These are phyloP conservation scores for Teratosphaeriaceae sp. DNA, from an alignment of 2,329 filamentous ascomycete species.

Conservation along the genomic window DNA sequence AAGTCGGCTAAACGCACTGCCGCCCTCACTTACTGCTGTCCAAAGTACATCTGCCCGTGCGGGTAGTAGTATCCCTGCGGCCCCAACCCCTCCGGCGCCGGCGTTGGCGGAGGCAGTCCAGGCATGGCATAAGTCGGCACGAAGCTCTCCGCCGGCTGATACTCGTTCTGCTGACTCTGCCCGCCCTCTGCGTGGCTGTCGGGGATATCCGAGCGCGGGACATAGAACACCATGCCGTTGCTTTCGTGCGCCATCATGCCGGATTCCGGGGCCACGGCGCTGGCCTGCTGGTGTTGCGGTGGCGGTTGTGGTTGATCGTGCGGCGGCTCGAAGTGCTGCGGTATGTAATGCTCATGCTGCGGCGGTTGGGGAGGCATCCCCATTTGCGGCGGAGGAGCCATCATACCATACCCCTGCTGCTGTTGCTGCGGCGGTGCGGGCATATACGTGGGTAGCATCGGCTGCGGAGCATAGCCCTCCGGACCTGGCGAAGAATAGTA, in stretches of 20 bases:
- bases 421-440: constrained; percentile 8
- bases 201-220: constrained; percentile 21
- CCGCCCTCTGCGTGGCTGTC: constrained; percentile 12
- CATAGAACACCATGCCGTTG: constrained; percentile 96
- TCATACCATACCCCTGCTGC: constrained; percentile 21
- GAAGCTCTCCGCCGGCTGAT: constrained; percentile 29
- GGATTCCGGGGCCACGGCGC: constrained; percentile 10
- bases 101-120: constrained; percentile 20
- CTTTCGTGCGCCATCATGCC: constrained; percentile 70
- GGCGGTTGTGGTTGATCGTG: background rate
- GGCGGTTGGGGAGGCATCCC: constrained; percentile 12
- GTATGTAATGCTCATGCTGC: background rate
- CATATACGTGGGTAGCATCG: constrained; percentile 26
- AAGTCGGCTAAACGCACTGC: too few relatives aligned
- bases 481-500: constrained; percentile 60
- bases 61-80: constrained; percentile 8
- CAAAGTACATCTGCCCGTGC: constrained; percentile 5
- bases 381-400: constrained; percentile 22
- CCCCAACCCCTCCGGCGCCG: constrained; percentile 7
- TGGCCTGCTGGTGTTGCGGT: constrained; percentile 16
- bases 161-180: constrained; percentile 19
- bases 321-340: background rate
- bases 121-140: constrained; percentile 28
- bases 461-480: constrained; percentile 14
- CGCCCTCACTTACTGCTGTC: constrained; percentile 1